Conservation (phyloP, 2,329 filamentous ascomycete species). For the Exophiala bonariae region DNA sequence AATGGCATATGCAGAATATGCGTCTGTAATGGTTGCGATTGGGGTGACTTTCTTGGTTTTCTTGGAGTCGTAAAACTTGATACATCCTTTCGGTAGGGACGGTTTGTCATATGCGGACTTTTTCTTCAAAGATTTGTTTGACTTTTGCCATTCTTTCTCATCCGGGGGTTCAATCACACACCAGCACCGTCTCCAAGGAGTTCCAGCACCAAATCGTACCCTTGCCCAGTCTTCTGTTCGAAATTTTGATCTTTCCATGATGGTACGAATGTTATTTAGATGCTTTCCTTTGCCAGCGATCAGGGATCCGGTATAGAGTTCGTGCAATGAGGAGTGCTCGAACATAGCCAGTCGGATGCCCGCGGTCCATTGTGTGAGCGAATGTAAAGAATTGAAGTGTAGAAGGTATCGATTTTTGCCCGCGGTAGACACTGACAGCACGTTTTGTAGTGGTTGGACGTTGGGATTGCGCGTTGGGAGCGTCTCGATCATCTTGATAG, state of each 20-base stretch:
- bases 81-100: conserved; percentile 75
- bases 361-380: conserved; percentile 92
- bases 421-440: conserved; percentile 92
- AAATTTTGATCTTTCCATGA: conserved; percentile 78
- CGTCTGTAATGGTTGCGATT: conserved; percentile 87
- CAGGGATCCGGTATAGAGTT: conserved; percentile 93
- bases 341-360: conserved; percentile 92
- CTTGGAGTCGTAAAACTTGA: conserved; percentile 94
- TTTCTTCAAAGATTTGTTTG: conserved; percentile 80
- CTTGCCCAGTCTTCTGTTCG: conserved; percentile 90
- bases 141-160: conserved; percentile 84
- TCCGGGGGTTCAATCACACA: conserved; percentile 90
- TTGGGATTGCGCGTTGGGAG: conserved; percentile 77
- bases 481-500: conserved; percentile 95
- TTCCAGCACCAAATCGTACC: conserved; percentile 92
- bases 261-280: conserved; percentile 84
- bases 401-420: conserved; percentile 93
- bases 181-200: conserved; percentile 95
- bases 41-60: conserved; percentile 88
- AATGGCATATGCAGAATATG: conserved; percentile 89
- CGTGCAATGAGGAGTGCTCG: conserved; percentile 88
- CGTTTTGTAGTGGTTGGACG: conserved; percentile 85
- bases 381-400: conserved; percentile 94
- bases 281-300: conserved; percentile 91
- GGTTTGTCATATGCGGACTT: conserved; percentile 78